Percentiles rank a stretch among this genome's conserved stretches.
Evolutionary conservation across 139 green algal species (phyloP).

Genomic region (Coelastrella sp.): DNA sequence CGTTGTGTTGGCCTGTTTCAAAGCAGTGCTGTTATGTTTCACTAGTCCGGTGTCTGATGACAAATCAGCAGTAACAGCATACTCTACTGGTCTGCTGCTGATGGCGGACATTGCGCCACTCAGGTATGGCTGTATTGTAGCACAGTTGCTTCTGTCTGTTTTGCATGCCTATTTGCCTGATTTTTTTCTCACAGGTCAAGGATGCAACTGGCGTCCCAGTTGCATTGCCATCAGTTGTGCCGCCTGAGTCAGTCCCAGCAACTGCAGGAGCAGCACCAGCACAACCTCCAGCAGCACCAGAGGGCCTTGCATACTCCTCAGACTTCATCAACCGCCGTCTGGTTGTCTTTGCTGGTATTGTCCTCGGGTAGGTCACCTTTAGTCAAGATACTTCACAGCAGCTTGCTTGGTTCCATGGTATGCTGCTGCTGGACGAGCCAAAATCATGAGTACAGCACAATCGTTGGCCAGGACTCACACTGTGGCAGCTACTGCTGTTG

Average conservation of each 20-base stretch:
- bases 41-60: background rate
- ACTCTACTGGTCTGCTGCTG: too few species aligned
- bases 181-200: background rate
- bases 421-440: too few species aligned
- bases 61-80: background rate
- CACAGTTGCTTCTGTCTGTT: too few species aligned
- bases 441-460: too few species aligned
- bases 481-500: too few species aligned
- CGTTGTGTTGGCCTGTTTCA: too few species aligned
- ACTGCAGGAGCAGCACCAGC: background rate
- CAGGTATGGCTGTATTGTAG: too few species aligned
- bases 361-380: conserved; percentile 71
- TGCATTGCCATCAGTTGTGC: background rate
- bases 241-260: background rate
- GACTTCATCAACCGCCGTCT: conserved; percentile 76
- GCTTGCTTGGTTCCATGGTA: background rate
- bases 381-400: too few species aligned
- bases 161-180: too few species aligned
- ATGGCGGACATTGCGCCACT: too few species aligned
- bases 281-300: background rate
- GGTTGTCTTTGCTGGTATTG: conserved; percentile 85
- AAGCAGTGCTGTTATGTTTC: too few species aligned
- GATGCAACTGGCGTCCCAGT: background rate
- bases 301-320: conserved; percentile 53
- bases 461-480: too few species aligned